Evolutionary conservation across 169 alveolate species (phyloP), one percentile per base, ranked within the genome.

Genomic region (Eimeria falciformis): DNA sequence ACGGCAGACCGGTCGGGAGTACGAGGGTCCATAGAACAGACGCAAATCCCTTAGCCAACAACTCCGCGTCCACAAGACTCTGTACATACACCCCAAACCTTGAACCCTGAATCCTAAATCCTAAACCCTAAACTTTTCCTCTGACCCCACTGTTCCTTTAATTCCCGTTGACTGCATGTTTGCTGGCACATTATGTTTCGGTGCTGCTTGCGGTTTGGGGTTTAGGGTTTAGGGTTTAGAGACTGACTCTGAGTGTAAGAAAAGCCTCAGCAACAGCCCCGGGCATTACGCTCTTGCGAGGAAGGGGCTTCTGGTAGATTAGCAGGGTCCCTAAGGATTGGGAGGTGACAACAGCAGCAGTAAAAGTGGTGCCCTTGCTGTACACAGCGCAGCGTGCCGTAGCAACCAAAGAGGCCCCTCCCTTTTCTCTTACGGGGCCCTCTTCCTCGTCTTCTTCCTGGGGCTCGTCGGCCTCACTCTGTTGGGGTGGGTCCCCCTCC

Each of bases 281-380:
- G 45, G 83, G 56, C 37, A 47, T 47, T 33, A 45, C 77, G 11
- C 43, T 45, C 23, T 14, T 5, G 0, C 58, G 55, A 56, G 83
- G 58, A 53, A 71, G 83, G 58, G 83, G 83, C 58, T 56, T 71
- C 83, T 71, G 83, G 12, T 71, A 71, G 29, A 71, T 18, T 56
- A 40, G 83, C 29, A 71, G 58, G 56, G 45, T 0, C 33, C 83
- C 33, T 29, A 56, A 56, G 56, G 56, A 53, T 56, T 56, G 58
- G 40, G 83, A 71, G 33, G 56, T 3, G 33, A 25, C 83, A 33
- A 23, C 83, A 71, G 83, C 83, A 71, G 83, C 83, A 71, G 83
- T 56, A 71, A 71, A 47, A 14, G 83, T 71, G 45, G 56, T 37
- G 40, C n/a, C 45, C 17, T 18, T 47, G 37, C 33, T 11, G 83